phyloP scores from a whole-genome alignment of 2,329 filamentous ascomycete species.

The Cytospora piceae region DNA sequence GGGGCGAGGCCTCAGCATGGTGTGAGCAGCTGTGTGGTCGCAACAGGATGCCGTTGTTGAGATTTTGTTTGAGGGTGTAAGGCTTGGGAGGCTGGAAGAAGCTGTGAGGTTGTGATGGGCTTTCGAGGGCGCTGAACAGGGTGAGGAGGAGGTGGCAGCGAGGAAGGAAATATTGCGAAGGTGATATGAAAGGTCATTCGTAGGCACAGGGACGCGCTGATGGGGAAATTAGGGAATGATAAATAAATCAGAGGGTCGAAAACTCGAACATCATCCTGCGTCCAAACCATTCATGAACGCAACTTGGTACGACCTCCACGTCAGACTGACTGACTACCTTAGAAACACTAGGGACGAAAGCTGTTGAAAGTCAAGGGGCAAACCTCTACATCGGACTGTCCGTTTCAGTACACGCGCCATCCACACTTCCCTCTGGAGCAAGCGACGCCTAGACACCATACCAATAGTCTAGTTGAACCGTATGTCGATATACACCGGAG shows the following conservation, averaged over 20 bases:
- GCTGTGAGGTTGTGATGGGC: not conserved
- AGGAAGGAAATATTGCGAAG: not conserved
- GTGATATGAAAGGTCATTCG: not conserved
- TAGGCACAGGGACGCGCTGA: not conserved
- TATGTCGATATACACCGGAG: slow-evolving; percentile 5
- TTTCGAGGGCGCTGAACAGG: not conserved
- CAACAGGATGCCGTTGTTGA: not conserved
- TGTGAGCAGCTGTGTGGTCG: not conserved
- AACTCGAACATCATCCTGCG: not conserved
- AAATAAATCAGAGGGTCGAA: not conserved
- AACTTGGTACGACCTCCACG: not conserved
- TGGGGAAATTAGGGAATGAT: not conserved
- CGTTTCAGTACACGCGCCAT: not conserved
- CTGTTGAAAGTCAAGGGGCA: not conserved
- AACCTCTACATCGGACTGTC: not conserved
- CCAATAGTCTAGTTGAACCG: not conserved
- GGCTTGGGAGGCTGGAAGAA: not conserved
- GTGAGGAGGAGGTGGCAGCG: not conserved
- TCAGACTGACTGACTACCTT: not conserved
- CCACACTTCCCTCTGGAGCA: not conserved
- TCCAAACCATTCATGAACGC: not conserved
- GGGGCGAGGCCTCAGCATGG: not conserved
- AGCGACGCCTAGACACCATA: not conserved
- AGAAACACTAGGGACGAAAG: not conserved
- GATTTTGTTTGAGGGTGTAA: not conserved